These are phyloP conservation scores for Stylosanthes scabra DNA, from an alignment of 331 rosid species.

Conservation along the genomic window DNA sequence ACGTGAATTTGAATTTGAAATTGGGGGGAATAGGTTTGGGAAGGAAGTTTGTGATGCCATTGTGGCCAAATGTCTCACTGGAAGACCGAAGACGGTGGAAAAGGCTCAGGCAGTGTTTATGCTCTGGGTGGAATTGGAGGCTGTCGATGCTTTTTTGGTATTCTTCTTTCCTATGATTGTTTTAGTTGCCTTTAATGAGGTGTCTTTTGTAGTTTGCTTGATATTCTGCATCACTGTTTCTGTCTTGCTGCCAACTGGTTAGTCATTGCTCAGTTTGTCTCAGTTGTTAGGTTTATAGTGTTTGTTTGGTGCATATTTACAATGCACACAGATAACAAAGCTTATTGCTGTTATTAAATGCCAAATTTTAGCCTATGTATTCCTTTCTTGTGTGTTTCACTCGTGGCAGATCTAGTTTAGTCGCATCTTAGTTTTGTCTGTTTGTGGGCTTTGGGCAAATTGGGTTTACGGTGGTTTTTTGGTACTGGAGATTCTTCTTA, in stretches of 20 bases:
- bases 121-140: slow-evolving; percentile 99
- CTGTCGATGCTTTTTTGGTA: slow-evolving; percentile 95
- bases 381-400: not conserved
- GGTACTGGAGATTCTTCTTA: slow-evolving; percentile 29
- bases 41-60: slow-evolving; percentile 93
- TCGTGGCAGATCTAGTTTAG: not conserved
- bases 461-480: no score
- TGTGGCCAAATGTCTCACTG: slow-evolving; percentile 94
- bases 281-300: slow-evolving; percentile 11
- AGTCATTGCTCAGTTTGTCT: slow-evolving; percentile 10
- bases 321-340: not conserved
- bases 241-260: not conserved
- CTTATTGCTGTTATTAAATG: slow-evolving; percentile 1
- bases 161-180: slow-evolving; percentile 20
- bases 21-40: slow-evolving; percentile 56
- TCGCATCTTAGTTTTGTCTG: slow-evolving; percentile 19
- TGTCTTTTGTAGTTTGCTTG: slow-evolving; percentile 24
- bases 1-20: slow-evolving; percentile 24
- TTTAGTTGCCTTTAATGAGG: slow-evolving; percentile 14
- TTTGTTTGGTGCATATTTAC: slow-evolving; percentile 1
- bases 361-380: not conserved
- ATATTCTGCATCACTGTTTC: slow-evolving; percentile 12
- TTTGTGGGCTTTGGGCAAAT: slow-evolving; percentile 5
- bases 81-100: slow-evolving; percentile 98
- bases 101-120: slow-evolving; percentile 92